Percentiles rank a stretch among this genome's conserved stretches.
Evolutionary conservation across 306 rosid genomes (phyloP).

Genomic region (Boehmeria nivea): DNA sequence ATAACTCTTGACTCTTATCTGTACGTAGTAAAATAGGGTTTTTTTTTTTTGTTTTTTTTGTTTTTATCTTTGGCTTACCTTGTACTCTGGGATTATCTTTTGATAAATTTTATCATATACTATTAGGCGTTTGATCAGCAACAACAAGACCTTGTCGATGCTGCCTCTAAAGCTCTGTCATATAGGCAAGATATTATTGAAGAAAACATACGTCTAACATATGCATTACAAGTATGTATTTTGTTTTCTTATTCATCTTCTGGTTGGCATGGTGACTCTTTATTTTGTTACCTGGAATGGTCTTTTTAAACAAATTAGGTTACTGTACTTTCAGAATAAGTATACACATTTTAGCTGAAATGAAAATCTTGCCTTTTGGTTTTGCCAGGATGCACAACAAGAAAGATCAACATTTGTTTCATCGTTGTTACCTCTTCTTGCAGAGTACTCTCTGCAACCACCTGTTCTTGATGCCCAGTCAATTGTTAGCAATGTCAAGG

Average conservation of each 20-base stretch:
- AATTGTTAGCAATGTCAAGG: conserved; percentile 89
- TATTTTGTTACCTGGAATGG: conserved; percentile 7
- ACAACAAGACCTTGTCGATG: conserved; percentile 51
- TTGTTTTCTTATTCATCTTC: conserved; percentile 2
- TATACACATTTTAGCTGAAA: conserved; percentile 11
- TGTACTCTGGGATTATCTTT: conserved; percentile 3
- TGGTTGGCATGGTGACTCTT: background rate
- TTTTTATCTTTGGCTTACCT: conserved; percentile 2
- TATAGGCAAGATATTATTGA: conserved; percentile 90
- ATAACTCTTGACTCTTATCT: background rate
- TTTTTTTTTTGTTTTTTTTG: too few relatives aligned
- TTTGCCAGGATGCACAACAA: conserved; percentile 84
- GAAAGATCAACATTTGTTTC: conserved; percentile 86
- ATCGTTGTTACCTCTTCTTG: conserved; percentile 84
- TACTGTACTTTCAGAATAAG: conserved; percentile 9
- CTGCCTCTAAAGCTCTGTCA: conserved; percentile 41
- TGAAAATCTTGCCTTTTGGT: conserved; percentile 16
- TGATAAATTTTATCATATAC: background rate
- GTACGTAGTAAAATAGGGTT: too few relatives aligned
- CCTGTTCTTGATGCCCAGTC: conserved; percentile 83
- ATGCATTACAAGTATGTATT: conserved; percentile 40
- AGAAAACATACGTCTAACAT: conserved; percentile 88
- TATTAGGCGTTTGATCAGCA: conserved; percentile 48
- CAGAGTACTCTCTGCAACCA: conserved; percentile 91
- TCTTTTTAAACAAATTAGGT: conserved; percentile 9